Evolutionary conservation across 208 protist species (phyloP), one percentile per base, ranked within the genome.

Genomic region (Acanthamoeba culbertsoni): DNA sequence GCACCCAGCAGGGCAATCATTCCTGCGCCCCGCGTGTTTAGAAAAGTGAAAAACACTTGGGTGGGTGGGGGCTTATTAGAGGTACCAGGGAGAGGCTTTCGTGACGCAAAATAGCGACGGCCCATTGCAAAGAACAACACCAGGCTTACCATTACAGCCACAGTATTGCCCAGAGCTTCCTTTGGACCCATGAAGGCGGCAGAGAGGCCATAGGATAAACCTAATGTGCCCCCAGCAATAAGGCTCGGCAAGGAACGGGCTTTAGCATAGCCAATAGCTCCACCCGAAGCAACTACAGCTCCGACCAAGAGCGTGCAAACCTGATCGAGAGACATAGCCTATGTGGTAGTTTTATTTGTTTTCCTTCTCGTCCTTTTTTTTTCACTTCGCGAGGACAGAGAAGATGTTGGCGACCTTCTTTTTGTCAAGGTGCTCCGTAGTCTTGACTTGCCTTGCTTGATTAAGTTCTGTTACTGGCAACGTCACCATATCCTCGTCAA

Each of bases 391-490:
- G 18, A 91, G 28, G 16, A 51, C 43, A 28, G 84, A 7, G 31
- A 91, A 51, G 84, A 91, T 91, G 53, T 63, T 73, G 26, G 84
- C 55, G 6, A 91, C 43, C 55, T 91, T 62, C 84, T 91, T 62
- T 10, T 23, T 8, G 35, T 91, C 84, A 20, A 91, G 46, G 6
- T 91, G 33, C 48, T 93, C 71, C 48, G 57, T 77, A 10, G 37
- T 59, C 45, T 93, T 79, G 18, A 65, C 55, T 26, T 62, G 84
- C 73, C 84, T 94, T 46, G 93, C 93, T 55, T 57, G 48, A 45
- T 94, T 92, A 59, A 93, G 55, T 37, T 84, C 82, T 48, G 53
- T 94, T 20, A 93, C 68, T 7, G 82, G 23, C 48, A 94, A 33
- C 35, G 42, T 33, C n/a, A 94, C 93, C 8, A 57, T 18, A 43